These are phyloP conservation scores for Nannizziopsis barbatae DNA, from an alignment of 2,329 filamentous ascomycete species.

Conservation along the genomic window DNA sequence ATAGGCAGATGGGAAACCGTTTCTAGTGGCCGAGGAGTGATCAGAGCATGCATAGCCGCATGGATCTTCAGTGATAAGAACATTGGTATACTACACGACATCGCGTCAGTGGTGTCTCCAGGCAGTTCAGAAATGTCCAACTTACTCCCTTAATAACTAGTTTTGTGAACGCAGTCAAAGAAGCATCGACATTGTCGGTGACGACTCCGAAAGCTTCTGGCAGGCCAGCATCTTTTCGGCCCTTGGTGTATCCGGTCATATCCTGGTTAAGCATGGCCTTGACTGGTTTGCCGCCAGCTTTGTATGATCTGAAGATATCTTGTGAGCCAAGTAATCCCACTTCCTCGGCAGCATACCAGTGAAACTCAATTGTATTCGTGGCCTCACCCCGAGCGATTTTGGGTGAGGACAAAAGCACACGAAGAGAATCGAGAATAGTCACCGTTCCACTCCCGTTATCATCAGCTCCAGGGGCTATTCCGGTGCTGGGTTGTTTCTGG, in stretches of 20 bases:
- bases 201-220: slow-evolving; percentile 9
- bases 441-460: slow-evolving; percentile 10
- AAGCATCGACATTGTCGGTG: slow-evolving; percentile 2
- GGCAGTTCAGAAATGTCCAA: background rate
- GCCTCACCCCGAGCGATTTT: slow-evolving; percentile 6
- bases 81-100: slow-evolving; percentile 4
- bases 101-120: background rate
- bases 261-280: slow-evolving; percentile 12
- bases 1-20: slow-evolving; percentile 8
- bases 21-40: slow-evolving; percentile 4
- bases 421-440: slow-evolving; percentile 3
- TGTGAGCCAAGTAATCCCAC: slow-evolving; percentile 7
- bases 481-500: background rate
- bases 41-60: slow-evolving; percentile 11
- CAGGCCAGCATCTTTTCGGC: slow-evolving; percentile 1
- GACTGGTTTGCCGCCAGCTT: background rate
- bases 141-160: slow-evolving; percentile 10
- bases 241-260: slow-evolving; percentile 8
- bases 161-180: slow-evolving; percentile 2
- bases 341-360: slow-evolving; percentile 12
- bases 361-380: slow-evolving; percentile 11
- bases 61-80: background rate
- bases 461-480: slow-evolving; percentile 11
- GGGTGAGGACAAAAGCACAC: slow-evolving; percentile 1
- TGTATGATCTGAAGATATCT: slow-evolving; percentile 8